Base-by-base conservation (phyloP, 257 asterid species). In the Solanum ossicruentum region DNA sequence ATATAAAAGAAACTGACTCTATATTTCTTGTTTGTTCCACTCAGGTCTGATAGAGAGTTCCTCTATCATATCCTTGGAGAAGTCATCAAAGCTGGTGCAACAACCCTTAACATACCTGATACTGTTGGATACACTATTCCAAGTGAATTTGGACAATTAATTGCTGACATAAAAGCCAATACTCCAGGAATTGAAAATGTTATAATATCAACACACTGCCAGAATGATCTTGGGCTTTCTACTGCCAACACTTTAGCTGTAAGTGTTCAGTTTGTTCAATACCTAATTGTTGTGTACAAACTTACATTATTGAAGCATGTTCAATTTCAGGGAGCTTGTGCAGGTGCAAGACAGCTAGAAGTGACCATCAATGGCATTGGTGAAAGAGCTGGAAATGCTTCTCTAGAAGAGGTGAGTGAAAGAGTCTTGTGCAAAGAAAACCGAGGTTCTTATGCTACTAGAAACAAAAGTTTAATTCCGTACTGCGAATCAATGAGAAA, bases 371-470 rank as follows among this genome's bases (percentile, higher is more conserved):
- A 96, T 89, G 99, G 98, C 83, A 96, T 96, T 81, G 99, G 99
- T 69, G 99, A 96, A 89, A 92, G 99, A 88, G 99, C 99, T 87
- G 99, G 99, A 28, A 96, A 96, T 91, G 99, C 99, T 72, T 96
- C 99, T 43, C 80, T 96, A 28, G 99, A 96, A 93, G 99, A 96
- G 97, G 99, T 94, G 75, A 84, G 91, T 86, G 13, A 77, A 23
- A 77, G 81, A 18, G 26, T 77, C 1, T 77, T 51, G 60, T 26
- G 16, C 15, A 0, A 77, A 23, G 45, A 51, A 49, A 23, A 0
- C 52, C 51, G 9, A 75, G 47, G 26, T 23, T 51, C 41, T 77
- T 51, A 20, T 1, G n/a, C 7, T 20, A 0, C 28, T 11, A 20
- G 65, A 20, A 58, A 3, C 65, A 57, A 57, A 57, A 2, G 65